Percentiles rank a stretch among this genome's conserved stretches.
Evolutionary conservation across 345 rosid species (phyloP).

Genomic region (Eucalyptus victrix): DNA sequence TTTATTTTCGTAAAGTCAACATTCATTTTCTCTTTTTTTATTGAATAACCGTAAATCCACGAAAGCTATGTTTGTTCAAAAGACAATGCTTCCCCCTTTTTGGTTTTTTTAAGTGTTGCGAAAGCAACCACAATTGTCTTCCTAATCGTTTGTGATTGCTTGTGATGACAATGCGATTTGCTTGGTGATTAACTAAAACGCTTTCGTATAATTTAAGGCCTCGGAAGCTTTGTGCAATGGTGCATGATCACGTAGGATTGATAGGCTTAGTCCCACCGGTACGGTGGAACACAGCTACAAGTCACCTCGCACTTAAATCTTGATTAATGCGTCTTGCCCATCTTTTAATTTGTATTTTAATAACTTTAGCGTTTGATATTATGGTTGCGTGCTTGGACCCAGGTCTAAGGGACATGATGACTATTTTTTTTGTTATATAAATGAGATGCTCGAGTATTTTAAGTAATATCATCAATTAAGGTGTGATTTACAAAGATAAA

Average conservation of each 20-base stretch:
- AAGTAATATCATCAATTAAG: background rate
- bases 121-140: background rate
- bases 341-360: background rate
- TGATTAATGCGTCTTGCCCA: background rate
- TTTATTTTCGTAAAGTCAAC: background rate
- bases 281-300: background rate
- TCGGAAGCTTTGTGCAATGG: background rate
- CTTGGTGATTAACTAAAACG: background rate
- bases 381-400: background rate
- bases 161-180: background rate
- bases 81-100: background rate
- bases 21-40: background rate
- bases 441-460: background rate
- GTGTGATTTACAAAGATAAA: background rate
- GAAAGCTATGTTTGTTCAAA: background rate
- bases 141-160: background rate
- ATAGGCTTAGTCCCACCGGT: background rate
- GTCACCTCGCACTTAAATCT: background rate
- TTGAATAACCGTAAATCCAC: background rate
- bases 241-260: background rate
- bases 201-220: background rate
- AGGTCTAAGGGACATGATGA: background rate
- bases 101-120: background rate
- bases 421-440: background rate
- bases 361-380: background rate